Conservation (phyloP, 257 asterid genomes). For the Solanum megistacrolobum region DNA sequence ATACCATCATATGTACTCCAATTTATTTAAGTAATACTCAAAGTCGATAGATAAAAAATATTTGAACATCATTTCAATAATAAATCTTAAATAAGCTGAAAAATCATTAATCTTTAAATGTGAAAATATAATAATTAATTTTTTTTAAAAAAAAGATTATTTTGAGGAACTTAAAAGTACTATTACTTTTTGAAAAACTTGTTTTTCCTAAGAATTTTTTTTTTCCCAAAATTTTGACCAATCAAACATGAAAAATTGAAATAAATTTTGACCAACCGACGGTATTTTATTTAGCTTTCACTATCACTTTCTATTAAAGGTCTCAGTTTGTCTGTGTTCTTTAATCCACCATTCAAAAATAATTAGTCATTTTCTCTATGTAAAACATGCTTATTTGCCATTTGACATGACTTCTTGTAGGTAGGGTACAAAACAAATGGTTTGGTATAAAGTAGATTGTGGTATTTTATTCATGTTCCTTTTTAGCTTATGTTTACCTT, state of each 20-base stretch:
- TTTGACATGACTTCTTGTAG: not conserved
- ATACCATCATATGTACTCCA: too few species aligned
- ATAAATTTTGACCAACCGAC: not conserved
- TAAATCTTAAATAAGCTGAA: too few species aligned
- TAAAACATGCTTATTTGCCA: not conserved
- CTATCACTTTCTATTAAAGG: not conserved
- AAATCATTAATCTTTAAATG: too few species aligned
- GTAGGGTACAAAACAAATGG: not conserved
- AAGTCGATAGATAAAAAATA: too few species aligned
- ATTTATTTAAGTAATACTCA: too few species aligned
- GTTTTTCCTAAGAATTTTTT: too few species aligned
- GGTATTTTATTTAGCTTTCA: not conserved
- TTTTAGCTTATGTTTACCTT: not conserved
- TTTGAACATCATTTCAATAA: too few species aligned
- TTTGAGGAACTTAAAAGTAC: too few species aligned
- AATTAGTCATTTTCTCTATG: not conserved
- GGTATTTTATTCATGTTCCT: not conserved
- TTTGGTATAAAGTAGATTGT: not conserved
- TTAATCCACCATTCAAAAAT: not conserved
- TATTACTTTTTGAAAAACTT: too few species aligned
- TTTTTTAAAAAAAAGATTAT: too few species aligned
- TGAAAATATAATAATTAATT: too few species aligned
- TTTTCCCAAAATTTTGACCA: too few species aligned
- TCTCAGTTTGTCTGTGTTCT: not conserved
- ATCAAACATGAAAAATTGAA: not conserved